These are phyloP conservation scores for Syzygium jambos DNA, from an alignment of 345 rosid species.

Conservation along the genomic window DNA sequence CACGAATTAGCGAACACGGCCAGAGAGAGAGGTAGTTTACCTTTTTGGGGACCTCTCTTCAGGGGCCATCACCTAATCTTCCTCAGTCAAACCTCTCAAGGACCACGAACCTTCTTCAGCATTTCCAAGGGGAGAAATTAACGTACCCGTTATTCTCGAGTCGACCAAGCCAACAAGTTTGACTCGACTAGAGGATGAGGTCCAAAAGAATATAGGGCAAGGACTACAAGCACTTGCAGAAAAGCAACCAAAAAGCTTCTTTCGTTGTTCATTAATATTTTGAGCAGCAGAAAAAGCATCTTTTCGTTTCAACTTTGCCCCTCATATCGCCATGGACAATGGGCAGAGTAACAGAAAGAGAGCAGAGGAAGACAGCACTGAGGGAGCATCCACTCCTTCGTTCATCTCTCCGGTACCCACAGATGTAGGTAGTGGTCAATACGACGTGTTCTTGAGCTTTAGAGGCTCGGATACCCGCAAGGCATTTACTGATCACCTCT, in stretches of 20 bases:
- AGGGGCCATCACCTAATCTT: not conserved
- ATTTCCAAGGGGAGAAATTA: no score
- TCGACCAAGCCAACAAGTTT: no score
- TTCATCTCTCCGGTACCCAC: not conserved
- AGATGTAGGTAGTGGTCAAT: not conserved
- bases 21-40: no score
- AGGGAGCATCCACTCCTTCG: not conserved
- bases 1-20: no score
- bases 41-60: no score
- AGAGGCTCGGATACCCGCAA: not conserved
- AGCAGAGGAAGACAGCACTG: not conserved
- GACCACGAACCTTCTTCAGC: no score
- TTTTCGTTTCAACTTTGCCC: not conserved
- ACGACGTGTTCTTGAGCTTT: not conserved
- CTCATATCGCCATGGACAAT: not conserved
- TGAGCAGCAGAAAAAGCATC: no score
- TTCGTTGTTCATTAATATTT: no score
- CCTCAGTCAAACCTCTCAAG: not conserved
- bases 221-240: not conserved
- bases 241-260: not conserved
- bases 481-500: rapidly evolving
- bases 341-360: rapidly evolving
- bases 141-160: rapidly evolving
- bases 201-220: no score
- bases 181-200: no score